phyloP scores from a whole-genome alignment of 2,329 filamentous ascomycete species.

The Ophiostoma perfectum region DNA sequence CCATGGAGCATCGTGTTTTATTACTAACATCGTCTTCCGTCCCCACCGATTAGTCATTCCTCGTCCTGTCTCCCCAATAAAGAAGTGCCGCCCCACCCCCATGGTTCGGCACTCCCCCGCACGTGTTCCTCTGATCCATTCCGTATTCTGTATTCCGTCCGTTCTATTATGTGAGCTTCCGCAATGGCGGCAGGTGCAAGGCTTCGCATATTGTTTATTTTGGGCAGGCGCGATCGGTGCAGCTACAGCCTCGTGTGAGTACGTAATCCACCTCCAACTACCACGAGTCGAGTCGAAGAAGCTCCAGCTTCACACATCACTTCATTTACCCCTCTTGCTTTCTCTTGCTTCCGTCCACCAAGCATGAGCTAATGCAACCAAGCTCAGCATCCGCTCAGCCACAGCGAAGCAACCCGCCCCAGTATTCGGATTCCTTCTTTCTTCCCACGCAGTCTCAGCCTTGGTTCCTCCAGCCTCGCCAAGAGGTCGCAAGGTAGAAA shows the following conservation, averaged over 20 bases:
- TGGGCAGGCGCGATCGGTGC: not conserved
- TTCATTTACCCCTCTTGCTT: not conserved
- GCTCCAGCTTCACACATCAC: no score
- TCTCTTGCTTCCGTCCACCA: not conserved
- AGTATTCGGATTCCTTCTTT: not conserved
- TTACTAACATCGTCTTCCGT: no score
- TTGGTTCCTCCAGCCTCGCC: not conserved
- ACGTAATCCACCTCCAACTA: not conserved
- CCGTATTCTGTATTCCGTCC: not conserved
- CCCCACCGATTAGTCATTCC: not conserved
- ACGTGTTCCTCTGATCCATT: not conserved
- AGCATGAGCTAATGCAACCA: slow-evolving; percentile 10
- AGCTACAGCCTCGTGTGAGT: slow-evolving; percentile 12
- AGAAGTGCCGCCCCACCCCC: slow-evolving; percentile 9
- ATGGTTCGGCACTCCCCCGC: slow-evolving; percentile 7
- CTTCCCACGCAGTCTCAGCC: not conserved
- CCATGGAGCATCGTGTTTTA: not conserved
- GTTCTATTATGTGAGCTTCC: not conserved
- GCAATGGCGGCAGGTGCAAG: not conserved
- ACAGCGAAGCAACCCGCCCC: not conserved
- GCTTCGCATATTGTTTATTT: not conserved
- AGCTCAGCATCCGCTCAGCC: slow-evolving; percentile 8
- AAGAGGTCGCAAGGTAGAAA: not conserved
- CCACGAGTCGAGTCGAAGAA: no score
- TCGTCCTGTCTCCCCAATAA: no score